A percentile compares a stretch with the other conserved stretches of the same genome.
Evolutionary conservation across 169 alveolate genomes (phyloP).

Genomic region (Perkinsus marinus): DNA sequence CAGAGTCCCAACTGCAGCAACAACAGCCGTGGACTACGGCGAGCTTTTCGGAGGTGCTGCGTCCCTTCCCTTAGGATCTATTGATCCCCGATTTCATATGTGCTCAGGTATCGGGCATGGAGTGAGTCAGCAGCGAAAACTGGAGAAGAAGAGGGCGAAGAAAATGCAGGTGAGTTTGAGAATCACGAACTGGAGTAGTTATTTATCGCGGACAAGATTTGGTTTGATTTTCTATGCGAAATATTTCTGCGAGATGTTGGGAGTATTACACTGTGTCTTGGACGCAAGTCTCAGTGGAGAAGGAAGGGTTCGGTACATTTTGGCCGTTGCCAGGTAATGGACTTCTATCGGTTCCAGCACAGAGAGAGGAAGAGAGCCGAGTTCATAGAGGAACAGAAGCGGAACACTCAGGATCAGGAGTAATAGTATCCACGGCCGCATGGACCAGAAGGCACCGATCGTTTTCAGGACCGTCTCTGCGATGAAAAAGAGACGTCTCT

Average conservation of each 20-base stretch:
- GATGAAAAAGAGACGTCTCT: neutral
- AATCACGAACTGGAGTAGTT: no score
- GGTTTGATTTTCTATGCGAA: no score
- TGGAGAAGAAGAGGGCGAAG: neutral
- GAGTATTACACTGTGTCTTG: no score
- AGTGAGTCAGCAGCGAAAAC: neutral
- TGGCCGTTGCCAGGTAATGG: neutral
- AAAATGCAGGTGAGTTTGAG: neutral
- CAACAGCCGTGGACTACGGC: neutral
- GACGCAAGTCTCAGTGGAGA: no score
- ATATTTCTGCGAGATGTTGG: no score
- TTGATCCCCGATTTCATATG: no score
- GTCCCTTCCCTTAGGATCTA: no score
- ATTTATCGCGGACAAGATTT: no score
- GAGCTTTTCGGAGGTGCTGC: neutral
- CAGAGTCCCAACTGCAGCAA: neutral
- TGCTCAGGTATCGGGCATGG: neutral
- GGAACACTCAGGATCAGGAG: neutral
- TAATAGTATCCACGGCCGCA: neutral
- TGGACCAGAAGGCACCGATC: neutral
- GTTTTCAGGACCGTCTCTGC: neutral
- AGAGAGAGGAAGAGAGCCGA: neutral
- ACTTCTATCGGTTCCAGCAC: neutral
- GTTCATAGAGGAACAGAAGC: neutral
- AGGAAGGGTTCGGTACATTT: no score